Evolutionary conservation across 148 eudicot species (phyloP).

Genomic region (Nepenthes gracilis): DNA sequence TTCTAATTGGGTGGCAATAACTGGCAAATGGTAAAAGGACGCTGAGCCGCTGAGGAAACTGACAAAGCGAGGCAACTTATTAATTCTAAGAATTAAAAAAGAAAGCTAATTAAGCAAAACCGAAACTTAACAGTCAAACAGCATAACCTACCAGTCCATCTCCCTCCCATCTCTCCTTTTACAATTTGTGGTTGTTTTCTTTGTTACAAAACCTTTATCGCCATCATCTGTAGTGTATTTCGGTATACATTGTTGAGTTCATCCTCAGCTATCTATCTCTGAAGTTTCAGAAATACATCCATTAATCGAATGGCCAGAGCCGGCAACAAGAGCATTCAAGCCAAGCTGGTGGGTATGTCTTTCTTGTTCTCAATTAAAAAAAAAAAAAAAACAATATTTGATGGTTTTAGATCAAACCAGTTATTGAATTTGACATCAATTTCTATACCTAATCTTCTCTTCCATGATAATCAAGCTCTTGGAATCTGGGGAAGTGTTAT

Average conservation of each 20-base stretch:
- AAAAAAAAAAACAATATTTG: neutral
- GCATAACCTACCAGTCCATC: conserved; percentile 10
- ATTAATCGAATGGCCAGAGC: conserved; percentile 20
- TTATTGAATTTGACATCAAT: neutral
- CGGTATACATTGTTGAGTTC: neutral
- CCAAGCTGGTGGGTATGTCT: conserved; percentile 71
- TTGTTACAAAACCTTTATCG: neutral
- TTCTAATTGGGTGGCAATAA: too few relatives aligned
- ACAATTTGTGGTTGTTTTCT: neutral
- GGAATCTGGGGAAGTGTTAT: neutral
- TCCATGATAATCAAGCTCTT: neutral
- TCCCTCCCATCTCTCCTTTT: neutral
- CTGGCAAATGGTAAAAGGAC: too few relatives aligned
- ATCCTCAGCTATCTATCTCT: neutral
- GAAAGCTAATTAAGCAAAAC: neutral
- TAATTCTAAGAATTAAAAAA: neutral
- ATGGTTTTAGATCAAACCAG: neutral
- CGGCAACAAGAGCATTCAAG: conserved; percentile 46
- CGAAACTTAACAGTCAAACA: conserved; percentile 7
- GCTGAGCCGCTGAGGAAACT: too few relatives aligned
- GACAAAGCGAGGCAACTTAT: too few relatives aligned
- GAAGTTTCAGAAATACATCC: neutral
- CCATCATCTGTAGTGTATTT: neutral
- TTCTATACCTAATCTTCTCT: neutral
- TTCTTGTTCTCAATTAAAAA: conserved; percentile 7